phyloP scores from a whole-genome alignment of 345 rosid species.

The Erucastrum elatum region DNA sequence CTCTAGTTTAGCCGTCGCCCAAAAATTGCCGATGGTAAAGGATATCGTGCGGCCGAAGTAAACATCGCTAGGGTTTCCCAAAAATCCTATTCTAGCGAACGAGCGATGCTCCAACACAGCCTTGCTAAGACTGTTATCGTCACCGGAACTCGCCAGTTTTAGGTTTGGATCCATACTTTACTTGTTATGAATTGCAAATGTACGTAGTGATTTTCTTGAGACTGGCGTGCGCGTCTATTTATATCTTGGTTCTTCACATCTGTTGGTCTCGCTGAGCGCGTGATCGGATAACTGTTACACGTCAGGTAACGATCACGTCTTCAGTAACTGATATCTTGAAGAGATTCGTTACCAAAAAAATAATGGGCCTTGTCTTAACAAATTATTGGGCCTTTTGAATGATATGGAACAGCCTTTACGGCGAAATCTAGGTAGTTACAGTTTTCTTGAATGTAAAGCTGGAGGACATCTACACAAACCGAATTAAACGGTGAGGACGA shows the following conservation, averaged over 20 bases:
- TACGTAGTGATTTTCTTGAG: neutral
- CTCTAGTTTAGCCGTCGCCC: slow-evolving; percentile 60
- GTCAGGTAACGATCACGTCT: neutral
- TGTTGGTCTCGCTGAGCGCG: neutral
- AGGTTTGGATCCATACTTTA: neutral
- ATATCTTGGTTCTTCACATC: neutral
- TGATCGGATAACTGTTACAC: neutral
- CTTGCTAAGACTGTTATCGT: neutral
- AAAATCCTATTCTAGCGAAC: slow-evolving; percentile 61
- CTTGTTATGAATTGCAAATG: neutral
- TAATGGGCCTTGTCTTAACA: neutral
- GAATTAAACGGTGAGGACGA: neutral
- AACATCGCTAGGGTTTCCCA: slow-evolving; percentile 81
- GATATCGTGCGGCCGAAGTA: slow-evolving; percentile 70
- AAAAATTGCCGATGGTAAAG: slow-evolving; percentile 62
- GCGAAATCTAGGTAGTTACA: neutral
- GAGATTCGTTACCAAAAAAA: neutral
- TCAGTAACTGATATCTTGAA: neutral
- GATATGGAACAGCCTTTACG: neutral
- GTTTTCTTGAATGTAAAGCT: neutral
- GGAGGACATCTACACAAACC: neutral
- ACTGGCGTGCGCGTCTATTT: neutral
- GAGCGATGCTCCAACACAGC: slow-evolving; percentile 50
- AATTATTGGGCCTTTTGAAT: neutral
- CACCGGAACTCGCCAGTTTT: neutral